phyloP scores from a whole-genome alignment of 2,329 filamentous ascomycete species.

The Arthroderma uncinatum region DNA sequence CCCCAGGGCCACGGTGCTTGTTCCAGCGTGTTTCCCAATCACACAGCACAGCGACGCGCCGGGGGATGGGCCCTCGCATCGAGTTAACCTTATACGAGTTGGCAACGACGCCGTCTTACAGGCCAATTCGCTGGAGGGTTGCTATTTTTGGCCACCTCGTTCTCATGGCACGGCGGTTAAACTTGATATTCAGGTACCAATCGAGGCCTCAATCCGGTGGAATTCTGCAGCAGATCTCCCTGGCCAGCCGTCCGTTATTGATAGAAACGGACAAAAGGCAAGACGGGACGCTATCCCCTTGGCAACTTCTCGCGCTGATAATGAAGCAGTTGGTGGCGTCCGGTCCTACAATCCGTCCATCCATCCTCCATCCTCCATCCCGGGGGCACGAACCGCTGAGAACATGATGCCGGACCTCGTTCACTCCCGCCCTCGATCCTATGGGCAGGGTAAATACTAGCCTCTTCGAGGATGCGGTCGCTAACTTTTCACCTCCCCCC shows the following conservation, averaged over 20 bases:
- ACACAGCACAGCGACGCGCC: not conserved
- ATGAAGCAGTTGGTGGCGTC: not conserved
- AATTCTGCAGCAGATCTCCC: not conserved
- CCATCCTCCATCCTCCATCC: too few relatives aligned
- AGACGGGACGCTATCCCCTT: not conserved
- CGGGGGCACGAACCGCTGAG: too few relatives aligned
- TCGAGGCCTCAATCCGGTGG: not conserved
- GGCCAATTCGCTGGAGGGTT: not conserved
- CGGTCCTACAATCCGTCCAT: not conserved
- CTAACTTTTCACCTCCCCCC: too few relatives aligned
- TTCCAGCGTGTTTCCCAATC: not conserved
- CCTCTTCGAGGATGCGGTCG: too few relatives aligned
- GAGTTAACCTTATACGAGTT: not conserved
- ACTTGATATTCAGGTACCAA: slow-evolving; percentile 2
- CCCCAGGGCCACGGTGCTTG: not conserved
- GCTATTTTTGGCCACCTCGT: not conserved
- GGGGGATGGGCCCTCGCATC: not conserved
- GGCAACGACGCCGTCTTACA: not conserved
- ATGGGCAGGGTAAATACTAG: too few relatives aligned
- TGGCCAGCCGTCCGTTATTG: not conserved
- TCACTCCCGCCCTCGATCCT: too few relatives aligned
- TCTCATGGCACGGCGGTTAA: slow-evolving; percentile 1
- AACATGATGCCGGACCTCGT: too few relatives aligned
- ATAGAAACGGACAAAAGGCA: not conserved
- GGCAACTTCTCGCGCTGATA: not conserved